Base-by-base conservation (phyloP, 83 land plant species). In the Thuja plicata region DNA sequence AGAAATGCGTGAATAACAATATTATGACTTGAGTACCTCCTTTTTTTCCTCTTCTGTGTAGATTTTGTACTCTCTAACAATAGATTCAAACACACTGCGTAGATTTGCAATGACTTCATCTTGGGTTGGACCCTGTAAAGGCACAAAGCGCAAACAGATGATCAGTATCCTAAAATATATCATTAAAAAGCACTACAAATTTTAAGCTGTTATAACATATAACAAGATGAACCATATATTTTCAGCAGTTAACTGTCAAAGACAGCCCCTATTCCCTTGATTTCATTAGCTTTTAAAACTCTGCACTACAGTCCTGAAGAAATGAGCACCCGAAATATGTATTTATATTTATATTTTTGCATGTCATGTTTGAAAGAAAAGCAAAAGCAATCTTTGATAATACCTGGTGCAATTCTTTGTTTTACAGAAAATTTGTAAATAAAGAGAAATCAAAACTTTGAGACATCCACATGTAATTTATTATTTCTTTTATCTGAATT, bases 21-120 rank as follows among this genome's bases (percentile, higher is more conserved):
- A n/a, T 41, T 3, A 76, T 71, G 16, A 57, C 13, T 83, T 74
- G 1, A 71, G 82, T 70, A 96, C 99, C 96, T 95, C 92, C 66
- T 92, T 96, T 89, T 91, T 95, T 84, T 98, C 99, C 91, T 96
- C 97, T 74, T 97, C 99, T 27, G 99, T 97, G 87, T 93, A 98
- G 3, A 90, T 54, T 89, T 95, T 97, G 83, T 95, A 98, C 84
- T 98, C 99, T 57, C 90, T 90, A 30, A 92, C 88, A 87, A 97
- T 92, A 50, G 92, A 94, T 88, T 86, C 62, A 86, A 95, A 95
- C 15, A 96, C 96, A 90, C 60, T 78, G 41, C 99, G 92, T 78
- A 98, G 90, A 87, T 94, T 94, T 52, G 95, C 92, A 52, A 97
- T 92, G 62, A 98, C 99, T 85, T 92, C 96, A 93, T 98, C 98